Base-by-base conservation (phyloP, 352 stramenopile genomes). In the Globisporangium irregulare region DNA sequence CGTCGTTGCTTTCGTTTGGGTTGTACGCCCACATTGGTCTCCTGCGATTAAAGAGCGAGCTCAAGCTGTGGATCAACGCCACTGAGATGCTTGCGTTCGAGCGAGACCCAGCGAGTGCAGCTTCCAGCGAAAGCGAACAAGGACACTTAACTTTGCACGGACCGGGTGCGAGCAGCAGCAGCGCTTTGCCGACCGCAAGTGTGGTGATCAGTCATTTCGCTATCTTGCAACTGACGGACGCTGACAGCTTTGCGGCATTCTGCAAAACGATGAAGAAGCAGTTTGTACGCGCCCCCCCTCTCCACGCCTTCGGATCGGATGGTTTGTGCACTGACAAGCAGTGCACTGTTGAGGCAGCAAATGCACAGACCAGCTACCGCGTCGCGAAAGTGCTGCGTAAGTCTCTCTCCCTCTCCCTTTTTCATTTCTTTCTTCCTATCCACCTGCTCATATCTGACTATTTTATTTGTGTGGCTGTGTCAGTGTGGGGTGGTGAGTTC, bases 401-500 rank as follows among this genome's bases (percentile, higher is more conserved):
- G 86, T 81, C 41, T 36, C 27, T 25, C 8, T 46, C 25, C 2
- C 25, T 27, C 25, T 27, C 25, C 2, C 6, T 27, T 29, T 27
- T 12, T n/a, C 10, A 4, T 20, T 4, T 18, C 15, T 43, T 8
- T 41, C 46, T 55, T 7, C 14, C 48, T 29, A 14, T 48, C 18
- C 36, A 9, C 59, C 64, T 50, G 38, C 38, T 50, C 41, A 22
- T 22, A 50, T n/a, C 18, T 22, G 41, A 50, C 18, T 9, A 6
- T 62, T 6, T 43, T 43, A 27, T 15, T 46, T 15, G 15, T 32
- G 65, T 27, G 67, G 38, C 50, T 66, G 22, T 76, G 41, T 71
- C 65, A 95, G 87, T 93, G 80, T 93, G 87, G 87, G 82, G 81
- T 36, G 68, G 65, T 5, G 68, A 88, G 18, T 93, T 89, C 62